Evolutionary conservation across 768 basidiomycete species (phyloP).

Genomic region (Mycena vitilis): DNA sequence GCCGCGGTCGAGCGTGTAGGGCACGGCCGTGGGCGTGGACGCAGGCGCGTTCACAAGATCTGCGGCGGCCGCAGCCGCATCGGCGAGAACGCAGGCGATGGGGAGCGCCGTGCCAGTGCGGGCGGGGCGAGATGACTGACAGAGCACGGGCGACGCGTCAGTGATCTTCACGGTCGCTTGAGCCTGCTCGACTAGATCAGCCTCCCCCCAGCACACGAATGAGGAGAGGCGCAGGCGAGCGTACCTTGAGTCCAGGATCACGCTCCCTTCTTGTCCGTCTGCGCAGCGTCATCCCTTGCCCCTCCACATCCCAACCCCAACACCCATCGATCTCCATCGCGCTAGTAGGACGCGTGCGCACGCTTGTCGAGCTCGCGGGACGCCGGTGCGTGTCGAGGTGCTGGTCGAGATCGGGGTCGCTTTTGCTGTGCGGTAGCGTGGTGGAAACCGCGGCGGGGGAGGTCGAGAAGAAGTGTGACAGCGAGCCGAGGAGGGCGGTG

Average conservation of each 20-base stretch:
- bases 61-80: too few relatives aligned
- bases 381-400: not conserved
- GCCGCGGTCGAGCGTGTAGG: too few relatives aligned
- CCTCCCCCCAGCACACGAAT: not conserved
- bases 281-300: slow-evolving; percentile 26
- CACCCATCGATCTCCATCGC: slow-evolving; percentile 29
- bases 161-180: slow-evolving; percentile 14
- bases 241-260: slow-evolving; percentile 27
- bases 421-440: slow-evolving; percentile 2
- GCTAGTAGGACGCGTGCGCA: slow-evolving; percentile 25
- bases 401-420: slow-evolving; percentile 24
- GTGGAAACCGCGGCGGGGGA: slow-evolving; percentile 5
- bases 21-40: too few relatives aligned
- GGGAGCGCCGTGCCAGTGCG: too few relatives aligned
- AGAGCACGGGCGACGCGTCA: slow-evolving; percentile 27
- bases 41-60: too few relatives aligned
- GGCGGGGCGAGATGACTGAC: slow-evolving; percentile 23
- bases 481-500: slow-evolving; percentile 31
- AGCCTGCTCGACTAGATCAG: slow-evolving; percentile 10
- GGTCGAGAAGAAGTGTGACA: slow-evolving; percentile 34
- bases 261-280: not conserved
- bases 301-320: slow-evolving; percentile 18
- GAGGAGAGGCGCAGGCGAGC: not conserved
- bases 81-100: not conserved
- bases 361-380: slow-evolving; percentile 14